Conservation (phyloP, 768 basidiomycete species). For the Panaeolus cyanescens region DNA sequence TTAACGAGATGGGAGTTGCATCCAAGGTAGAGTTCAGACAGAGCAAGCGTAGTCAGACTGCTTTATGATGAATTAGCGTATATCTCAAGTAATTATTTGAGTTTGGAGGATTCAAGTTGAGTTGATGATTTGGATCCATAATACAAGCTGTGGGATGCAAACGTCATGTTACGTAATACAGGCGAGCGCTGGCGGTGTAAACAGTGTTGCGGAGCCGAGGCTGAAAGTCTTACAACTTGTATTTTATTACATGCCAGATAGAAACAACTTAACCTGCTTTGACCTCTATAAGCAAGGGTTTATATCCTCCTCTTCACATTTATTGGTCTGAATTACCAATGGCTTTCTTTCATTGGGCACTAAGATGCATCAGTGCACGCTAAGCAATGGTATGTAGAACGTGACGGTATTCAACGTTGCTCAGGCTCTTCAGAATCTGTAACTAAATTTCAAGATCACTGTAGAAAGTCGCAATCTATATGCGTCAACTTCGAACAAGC, state of each 20-base stretch:
- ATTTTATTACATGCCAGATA: background rate
- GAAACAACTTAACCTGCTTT: background rate
- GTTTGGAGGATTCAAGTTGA: background rate
- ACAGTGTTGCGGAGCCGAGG: background rate
- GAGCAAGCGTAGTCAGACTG: background rate
- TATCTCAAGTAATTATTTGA: no score
- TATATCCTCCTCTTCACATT: background rate
- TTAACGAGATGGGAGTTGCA: background rate
- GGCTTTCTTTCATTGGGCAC: no score
- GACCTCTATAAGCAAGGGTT: background rate
- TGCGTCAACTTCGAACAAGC: no score
- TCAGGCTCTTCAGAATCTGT: no score
- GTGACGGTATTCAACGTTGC: no score
- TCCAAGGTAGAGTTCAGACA: background rate
- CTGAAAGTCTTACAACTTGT: background rate
- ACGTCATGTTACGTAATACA: slow-evolving; percentile 28
- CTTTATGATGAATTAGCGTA: background rate
- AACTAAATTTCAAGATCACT: no score
- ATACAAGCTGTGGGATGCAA: slow-evolving; percentile 4
- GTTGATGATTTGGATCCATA: background rate
- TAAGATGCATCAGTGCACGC: no score
- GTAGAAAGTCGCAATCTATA: no score
- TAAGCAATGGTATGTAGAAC: no score
- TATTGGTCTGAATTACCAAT: background rate
- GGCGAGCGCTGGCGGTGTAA: background rate